Base-by-base conservation (phyloP, 108 stramenopile species). In the Bacterosira constricta region DNA sequence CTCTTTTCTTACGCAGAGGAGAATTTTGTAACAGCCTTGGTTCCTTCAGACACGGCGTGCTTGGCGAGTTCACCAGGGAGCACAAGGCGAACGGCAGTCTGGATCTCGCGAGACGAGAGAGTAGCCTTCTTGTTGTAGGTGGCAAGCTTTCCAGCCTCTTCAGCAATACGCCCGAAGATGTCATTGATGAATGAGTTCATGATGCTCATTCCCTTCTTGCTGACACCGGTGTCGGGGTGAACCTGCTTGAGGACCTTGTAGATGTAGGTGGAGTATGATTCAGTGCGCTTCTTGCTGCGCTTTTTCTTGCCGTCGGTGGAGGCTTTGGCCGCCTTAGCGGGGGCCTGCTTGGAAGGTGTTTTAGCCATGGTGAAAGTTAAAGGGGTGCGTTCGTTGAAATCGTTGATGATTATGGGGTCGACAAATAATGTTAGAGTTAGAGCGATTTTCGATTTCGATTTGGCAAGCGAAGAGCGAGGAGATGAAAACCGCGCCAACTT, bases 161-260 rank as follows among this genome's bases (percentile, higher is more conserved):
- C 77, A 53, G 92, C 93, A 64, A 96, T 88, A 57, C 94, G 89
- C 85, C 92, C 95, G 82, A 93, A 93, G 79, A 96, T 85, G 87
- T 96, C 92, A 79, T 93, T 92, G 88, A 96, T 91, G 85, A 94
- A 94, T 51, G 92, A 94, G 92, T 94, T 94, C 94, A 96, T 90
- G 81, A 95, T 91, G 77, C 87, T 88, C 91, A 96, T 92, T 41
- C 90, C 89, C 76, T 92, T 90, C 88, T 93, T 93, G 73, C 91
- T 92, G 84, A 96, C 93, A 56, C 92, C 90, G 25, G 90, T 93
- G 76, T 92, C 90, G 42, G 87, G 87, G 81, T 88, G 84, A 66
- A 88, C 87, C 63, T 88, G 84, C 88, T 95, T 95, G 63, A 95
- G 79, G 60, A 97, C 96, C 89, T 89, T 88, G 92, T 97, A 94